phyloP scores from a whole-genome alignment of 768 basidiomycete species.

The Boletus bicolor region DNA sequence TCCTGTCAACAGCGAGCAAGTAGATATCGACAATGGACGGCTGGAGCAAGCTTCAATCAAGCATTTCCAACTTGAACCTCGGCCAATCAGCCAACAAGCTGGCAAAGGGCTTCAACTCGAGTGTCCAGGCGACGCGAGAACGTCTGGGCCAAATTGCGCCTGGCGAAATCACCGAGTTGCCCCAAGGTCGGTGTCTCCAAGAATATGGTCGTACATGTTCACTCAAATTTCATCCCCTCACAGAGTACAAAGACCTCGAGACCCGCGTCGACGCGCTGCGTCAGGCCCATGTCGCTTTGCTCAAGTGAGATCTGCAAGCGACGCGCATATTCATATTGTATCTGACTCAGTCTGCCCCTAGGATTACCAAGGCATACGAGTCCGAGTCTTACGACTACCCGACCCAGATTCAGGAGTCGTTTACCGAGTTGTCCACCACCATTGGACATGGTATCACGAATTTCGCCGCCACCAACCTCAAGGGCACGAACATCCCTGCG shows the following conservation, averaged over 20 bases:
- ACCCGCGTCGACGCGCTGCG: slow-evolving; percentile 90
- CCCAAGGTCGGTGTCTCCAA: slow-evolving; percentile 58
- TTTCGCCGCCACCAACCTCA: slow-evolving; percentile 85
- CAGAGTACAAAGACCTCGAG: slow-evolving; percentile 97
- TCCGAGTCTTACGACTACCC: slow-evolving; percentile 89
- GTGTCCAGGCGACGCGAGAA: slow-evolving; percentile 84
- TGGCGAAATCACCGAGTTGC: slow-evolving; percentile 93
- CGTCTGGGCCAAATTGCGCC: slow-evolving; percentile 85
- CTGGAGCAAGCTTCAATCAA: slow-evolving; percentile 69
- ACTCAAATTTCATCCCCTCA: not conserved
- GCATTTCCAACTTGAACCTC: slow-evolving; percentile 63
- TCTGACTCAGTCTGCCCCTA: slow-evolving; percentile 25
- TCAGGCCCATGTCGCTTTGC: slow-evolving; percentile 66
- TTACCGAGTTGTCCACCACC: slow-evolving; percentile 65
- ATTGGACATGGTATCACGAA: slow-evolving; percentile 75
- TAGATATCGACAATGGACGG: slow-evolving; percentile 35
- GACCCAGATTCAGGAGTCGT: slow-evolving; percentile 79
- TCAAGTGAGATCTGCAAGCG: slow-evolving; percentile 57
- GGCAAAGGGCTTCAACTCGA: slow-evolving; percentile 75
- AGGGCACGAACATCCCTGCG: slow-evolving; percentile 81
- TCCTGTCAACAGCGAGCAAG: not conserved
- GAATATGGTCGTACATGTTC: not conserved
- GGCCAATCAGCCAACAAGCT: slow-evolving; percentile 73
- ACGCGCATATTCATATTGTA: not conserved
- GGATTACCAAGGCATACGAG: slow-evolving; percentile 87